A percentile compares a stretch with the other conserved stretches of the same genome.
Conservation (phyloP, 2,329 filamentous ascomycete species). For the Fusarium sp. region DNA sequence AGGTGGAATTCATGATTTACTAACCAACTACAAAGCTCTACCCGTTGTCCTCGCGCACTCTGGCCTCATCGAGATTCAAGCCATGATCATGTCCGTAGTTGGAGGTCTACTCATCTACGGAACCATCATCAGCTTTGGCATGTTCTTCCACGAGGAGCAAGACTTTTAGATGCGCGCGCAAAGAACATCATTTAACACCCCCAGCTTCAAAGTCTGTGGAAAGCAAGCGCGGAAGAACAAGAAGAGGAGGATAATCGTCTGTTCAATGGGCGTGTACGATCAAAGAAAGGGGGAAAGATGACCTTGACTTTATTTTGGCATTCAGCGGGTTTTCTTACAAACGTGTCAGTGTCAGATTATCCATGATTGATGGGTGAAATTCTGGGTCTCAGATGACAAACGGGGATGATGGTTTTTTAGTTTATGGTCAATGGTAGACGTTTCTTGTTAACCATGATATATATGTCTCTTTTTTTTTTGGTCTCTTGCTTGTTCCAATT, state of each 20-base stretch:
- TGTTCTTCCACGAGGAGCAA: slow-evolving; percentile 98
- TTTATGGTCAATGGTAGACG: slow-evolving; percentile 26
- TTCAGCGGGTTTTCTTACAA: slow-evolving; percentile 33
- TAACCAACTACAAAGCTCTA: slow-evolving; percentile 66
- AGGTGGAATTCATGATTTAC: slow-evolving; percentile 1
- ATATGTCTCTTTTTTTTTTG: slow-evolving; percentile 14
- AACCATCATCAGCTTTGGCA: slow-evolving; percentile 95
- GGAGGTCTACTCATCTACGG: slow-evolving; percentile 95
- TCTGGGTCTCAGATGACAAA: slow-evolving; percentile 3
- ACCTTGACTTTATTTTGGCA: slow-evolving; percentile 12
- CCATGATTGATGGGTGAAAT: slow-evolving; percentile 15
- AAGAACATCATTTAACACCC: not conserved
- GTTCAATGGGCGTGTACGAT: slow-evolving; percentile 38
- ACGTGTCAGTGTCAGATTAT: slow-evolving; percentile 18
- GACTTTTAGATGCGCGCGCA: slow-evolving; percentile 71
- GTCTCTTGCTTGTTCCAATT: slow-evolving; percentile 7
- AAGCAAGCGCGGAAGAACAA: not conserved
- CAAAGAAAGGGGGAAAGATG: slow-evolving; percentile 10
- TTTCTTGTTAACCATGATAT: slow-evolving; percentile 17
- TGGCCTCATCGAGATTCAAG: slow-evolving; percentile 78
- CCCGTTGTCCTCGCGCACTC: slow-evolving; percentile 89
- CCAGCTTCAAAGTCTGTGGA: not conserved
- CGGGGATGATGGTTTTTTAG: not conserved
- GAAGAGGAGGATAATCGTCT: slow-evolving; percentile 27
- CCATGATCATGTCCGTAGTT: slow-evolving; percentile 94